Evolutionary conservation across 129 eudicot genomes (phyloP).

Genomic region (Helianthus annuus): HanXRQr2.0-SUNRISE NC_035448.2:75864429-75864928

Average conservation of each 20-base stretch:
- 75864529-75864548: too few species aligned
- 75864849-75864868: constrained; percentile 91
- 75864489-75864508: too few species aligned
- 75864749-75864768: neutral
- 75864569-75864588: too few species aligned
- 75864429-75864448: constrained; percentile 4
- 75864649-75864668: too few species aligned
- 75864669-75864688: too few species aligned
- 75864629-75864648: too few species aligned
- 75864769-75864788: constrained; percentile 72
- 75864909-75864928: neutral
- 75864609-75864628: too few species aligned
- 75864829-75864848: constrained; percentile 95
- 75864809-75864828: constrained; percentile 81
- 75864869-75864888: neutral
- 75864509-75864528: too few species aligned
- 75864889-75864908: neutral
- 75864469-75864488: too few species aligned
- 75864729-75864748: neutral
- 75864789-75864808: constrained; percentile 90
- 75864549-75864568: too few species aligned
- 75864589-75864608: too few species aligned
- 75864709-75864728: neutral
- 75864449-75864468: too few species aligned
- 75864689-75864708: neutral